phyloP scores from a whole-genome alignment of 2,329 filamentous ascomycete genomes.

The Pseudogymnoascus sp. region DNA sequence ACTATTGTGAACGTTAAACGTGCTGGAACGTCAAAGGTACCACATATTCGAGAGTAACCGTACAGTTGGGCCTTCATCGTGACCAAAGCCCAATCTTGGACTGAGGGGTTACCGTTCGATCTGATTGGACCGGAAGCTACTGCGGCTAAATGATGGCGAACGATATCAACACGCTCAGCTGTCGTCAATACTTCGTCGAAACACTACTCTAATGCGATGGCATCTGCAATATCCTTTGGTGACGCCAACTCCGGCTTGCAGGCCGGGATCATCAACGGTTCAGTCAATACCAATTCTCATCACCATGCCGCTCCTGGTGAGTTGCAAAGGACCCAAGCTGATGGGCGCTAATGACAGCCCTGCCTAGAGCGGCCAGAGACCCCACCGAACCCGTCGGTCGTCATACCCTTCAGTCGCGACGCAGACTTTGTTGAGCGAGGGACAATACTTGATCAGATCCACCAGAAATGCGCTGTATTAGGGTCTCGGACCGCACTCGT shows the following conservation, averaged over 20 bases:
- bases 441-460: constrained; percentile 21
- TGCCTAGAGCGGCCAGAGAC: constrained; percentile 2
- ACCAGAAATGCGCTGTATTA: constrained; percentile 19
- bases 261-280: constrained; percentile 17
- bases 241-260: constrained; percentile 17
- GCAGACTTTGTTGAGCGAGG: constrained; percentile 14
- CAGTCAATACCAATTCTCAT: constrained; percentile 17
- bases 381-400: not conserved
- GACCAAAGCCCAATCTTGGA: not conserved
- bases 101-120: not conserved
- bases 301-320: constrained; percentile 15
- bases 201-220: constrained; percentile 15
- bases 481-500: constrained; percentile 18
- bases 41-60: not conserved
- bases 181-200: constrained; percentile 13
- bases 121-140: not conserved
- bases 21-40: not conserved
- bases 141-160: constrained; percentile 7
- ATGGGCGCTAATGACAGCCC: constrained; percentile 16
- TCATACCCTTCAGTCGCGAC: constrained; percentile 6
- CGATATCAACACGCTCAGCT: constrained; percentile 14
- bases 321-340: constrained; percentile 15
- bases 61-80: not conserved
- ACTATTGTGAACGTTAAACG: not conserved
- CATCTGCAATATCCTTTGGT: constrained; percentile 15